Percentiles rank a stretch among this genome's conserved stretches.
Evolutionary conservation across 169 alveolate species (phyloP).

Genomic region (Cryptosporidium sp.): DNA sequence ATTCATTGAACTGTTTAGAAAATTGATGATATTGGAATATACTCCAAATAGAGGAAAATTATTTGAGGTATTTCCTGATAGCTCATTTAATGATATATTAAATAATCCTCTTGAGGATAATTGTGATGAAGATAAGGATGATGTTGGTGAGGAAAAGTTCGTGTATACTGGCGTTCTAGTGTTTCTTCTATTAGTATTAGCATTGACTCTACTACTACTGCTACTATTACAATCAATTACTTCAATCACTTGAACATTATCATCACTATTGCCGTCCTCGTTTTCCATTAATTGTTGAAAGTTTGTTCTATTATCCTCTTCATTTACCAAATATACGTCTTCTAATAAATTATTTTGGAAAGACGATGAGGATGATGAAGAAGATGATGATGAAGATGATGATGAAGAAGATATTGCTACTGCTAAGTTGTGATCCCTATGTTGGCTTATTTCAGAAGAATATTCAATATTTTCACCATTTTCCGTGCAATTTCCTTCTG

Average conservation of each 20-base stretch:
- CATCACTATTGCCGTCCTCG: not conserved
- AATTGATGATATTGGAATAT: slow-evolving; percentile 46
- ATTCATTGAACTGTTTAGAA: slow-evolving; percentile 39
- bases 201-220: not conserved
- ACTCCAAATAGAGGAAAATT: slow-evolving; percentile 44
- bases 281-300: not conserved
- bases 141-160: not conserved
- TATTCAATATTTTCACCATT: not conserved
- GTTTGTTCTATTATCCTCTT: not conserved
- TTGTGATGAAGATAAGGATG: slow-evolving; percentile 18
- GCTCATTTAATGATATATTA: slow-evolving; percentile 4
- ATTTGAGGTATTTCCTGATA: slow-evolving; percentile 2
- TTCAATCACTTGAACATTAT: slow-evolving; percentile 53
- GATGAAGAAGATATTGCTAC: not conserved
- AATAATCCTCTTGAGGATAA: not conserved
- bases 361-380: slow-evolving; percentile 7
- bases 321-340: not conserved
- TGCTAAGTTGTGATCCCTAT: not conserved
- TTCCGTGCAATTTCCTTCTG: not conserved
- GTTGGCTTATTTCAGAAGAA: not conserved
- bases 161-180: not conserved
- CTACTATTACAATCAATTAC: slow-evolving; percentile 31
- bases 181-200: not conserved
- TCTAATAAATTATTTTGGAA: not conserved
- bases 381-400: slow-evolving; percentile 1